Evolutionary conservation across 2,329 filamentous ascomycete species (phyloP), one percentile per base, ranked within the genome.

Genomic region (Fusarium duplospermum): DNA sequence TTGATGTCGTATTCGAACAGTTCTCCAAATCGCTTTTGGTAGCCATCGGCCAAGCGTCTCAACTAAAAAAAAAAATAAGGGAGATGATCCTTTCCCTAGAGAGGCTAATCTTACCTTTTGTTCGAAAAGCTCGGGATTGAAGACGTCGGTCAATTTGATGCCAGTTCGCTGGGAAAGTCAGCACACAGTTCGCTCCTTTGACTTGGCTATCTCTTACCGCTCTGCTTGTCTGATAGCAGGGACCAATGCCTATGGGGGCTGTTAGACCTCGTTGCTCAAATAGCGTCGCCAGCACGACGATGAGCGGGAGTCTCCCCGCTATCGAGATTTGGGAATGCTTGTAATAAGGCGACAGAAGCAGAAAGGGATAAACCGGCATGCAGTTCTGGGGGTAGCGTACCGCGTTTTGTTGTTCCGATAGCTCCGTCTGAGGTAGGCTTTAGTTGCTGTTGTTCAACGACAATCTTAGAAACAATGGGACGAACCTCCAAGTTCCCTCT

Each of bases 61-160:
- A 24, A 24, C 24, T 24, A 24, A 24, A 4, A 24, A 24, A 24
- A 24, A 24, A 24, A 24, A 4, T 24, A 24, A 24, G 5, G 24
- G 24, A 5, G 24, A 24, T 24, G 5, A 24, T 24, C 24, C 24
- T 24, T 24, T 24, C 24, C 24, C 24, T 24, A 24, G 24, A 24
- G 24, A 24, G 24, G 24, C 24, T 24, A 24, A 24, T 24, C 24
- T 24, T 24, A 24, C 24, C 24, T 92, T 93, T 57, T 82, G 79
- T 83, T 94, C 92, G 77, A 94, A 94, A n/a, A 87, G 79, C 36
- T 88, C 85, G 80, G 90, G 87, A 79, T 93, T 84, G 80, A 94
- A 93, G 73, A 94, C 85, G 64, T 94, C 92, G 68, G 88, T 86
- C 56, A 95, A 82, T 64, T 90, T 87, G 69, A 95, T 87, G 57